Evolutionary conservation across 176 grass and related monocot genomes (phyloP).

Genomic region (Tillandsia leiboldiana): DNA sequence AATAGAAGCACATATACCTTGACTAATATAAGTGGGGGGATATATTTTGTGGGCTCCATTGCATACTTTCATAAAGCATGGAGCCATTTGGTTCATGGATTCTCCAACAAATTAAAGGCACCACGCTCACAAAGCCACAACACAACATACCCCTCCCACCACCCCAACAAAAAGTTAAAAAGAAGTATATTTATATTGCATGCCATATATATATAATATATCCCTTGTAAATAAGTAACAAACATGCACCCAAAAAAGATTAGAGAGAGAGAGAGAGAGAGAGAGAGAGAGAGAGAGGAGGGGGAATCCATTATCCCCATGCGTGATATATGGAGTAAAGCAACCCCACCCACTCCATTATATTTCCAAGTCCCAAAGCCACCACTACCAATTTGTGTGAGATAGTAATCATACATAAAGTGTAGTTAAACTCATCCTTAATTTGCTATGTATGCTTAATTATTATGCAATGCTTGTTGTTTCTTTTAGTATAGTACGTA

Average conservation of each 20-base stretch:
- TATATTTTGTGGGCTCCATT: not conserved
- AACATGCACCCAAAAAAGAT: not conserved
- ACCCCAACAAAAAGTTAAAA: not conserved
- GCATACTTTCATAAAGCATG: not conserved
- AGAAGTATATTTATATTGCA: not conserved
- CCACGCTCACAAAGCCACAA: constrained; percentile 6
- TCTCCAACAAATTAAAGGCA: not conserved
- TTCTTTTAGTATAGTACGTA: no score
- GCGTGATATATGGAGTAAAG: not conserved
- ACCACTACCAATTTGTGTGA: not conserved
- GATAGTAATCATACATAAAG: not conserved
- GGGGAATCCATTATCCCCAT: not conserved
- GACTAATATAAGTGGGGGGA: not conserved
- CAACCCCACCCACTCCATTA: not conserved
- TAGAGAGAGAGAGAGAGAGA: not conserved
- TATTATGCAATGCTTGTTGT: no score
- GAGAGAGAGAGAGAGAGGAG: not conserved
- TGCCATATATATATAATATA: not conserved
- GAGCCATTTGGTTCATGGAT: constrained; percentile 2
- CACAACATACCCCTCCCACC: not conserved
- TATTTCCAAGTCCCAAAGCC: not conserved
- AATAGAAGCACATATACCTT: not conserved
- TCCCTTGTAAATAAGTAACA: not conserved
- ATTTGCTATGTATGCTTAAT: no score
- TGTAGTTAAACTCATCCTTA: not conserved